These are phyloP conservation scores for Aureobasidium sp. DNA, from an alignment of 2,329 filamentous ascomycete genomes.

Conservation along the genomic window DNA sequence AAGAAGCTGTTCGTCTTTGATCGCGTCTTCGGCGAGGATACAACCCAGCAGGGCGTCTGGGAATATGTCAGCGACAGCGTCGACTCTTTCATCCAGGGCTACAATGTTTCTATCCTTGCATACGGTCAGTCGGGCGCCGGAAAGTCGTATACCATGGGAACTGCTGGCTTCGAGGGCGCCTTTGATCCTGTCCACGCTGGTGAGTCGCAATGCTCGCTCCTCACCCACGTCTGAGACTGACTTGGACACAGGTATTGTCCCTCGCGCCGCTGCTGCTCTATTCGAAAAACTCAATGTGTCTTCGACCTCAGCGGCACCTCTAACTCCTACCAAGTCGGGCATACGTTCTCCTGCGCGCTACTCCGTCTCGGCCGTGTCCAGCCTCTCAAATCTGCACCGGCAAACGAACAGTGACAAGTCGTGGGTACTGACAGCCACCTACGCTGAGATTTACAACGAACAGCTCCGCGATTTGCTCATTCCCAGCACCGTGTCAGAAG, in stretches of 20 bases:
- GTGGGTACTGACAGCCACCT: constrained; percentile 86
- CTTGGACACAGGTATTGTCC: constrained; percentile 73
- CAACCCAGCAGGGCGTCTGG: constrained; percentile 85
- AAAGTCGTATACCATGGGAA: constrained; percentile 99
- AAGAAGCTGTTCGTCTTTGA: constrained; percentile 96
- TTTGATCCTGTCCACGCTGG: constrained; percentile 26
- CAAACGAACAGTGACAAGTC: constrained; percentile 54
- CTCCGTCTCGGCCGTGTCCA: constrained; percentile 52
- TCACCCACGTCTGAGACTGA: neutral
- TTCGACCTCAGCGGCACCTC: constrained; percentile 42
- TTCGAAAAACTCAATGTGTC: constrained; percentile 78
- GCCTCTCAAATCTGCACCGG: constrained; percentile 38
- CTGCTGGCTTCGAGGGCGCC: constrained; percentile 68
- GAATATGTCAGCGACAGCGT: constrained; percentile 90
- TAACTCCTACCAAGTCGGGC: constrained; percentile 46
- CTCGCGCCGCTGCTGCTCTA: constrained; percentile 74
- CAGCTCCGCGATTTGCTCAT: constrained; percentile 84
- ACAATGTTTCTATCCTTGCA: constrained; percentile 95
- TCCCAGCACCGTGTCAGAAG: constrained; percentile 60
- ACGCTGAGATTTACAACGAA: constrained; percentile 84
- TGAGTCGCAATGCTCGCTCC: neutral
- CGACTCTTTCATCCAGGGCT: constrained; percentile 83
- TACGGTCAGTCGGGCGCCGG: constrained; percentile 97
- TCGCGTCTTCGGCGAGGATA: constrained; percentile 78
- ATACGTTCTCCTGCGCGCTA: constrained; percentile 75